A percentile compares a stretch with the other conserved stretches of the same genome.
These are phyloP conservation scores for Citrus hindsii DNA, from an alignment of 345 rosid species.

Conservation along the genomic window DNA sequence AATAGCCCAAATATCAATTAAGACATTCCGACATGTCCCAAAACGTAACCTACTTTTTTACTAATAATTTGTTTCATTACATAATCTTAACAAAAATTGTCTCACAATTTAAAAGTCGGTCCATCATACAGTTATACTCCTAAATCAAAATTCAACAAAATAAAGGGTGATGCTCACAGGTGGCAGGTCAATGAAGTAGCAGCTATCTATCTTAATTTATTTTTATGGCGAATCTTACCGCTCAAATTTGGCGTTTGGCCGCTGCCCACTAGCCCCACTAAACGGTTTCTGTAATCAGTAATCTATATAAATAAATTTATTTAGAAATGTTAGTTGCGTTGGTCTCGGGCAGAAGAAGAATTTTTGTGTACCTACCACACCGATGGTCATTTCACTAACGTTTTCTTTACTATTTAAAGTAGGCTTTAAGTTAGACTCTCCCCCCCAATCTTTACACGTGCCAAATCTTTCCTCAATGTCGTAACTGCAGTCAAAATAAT, in stretches of 20 bases:
- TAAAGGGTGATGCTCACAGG: not conserved
- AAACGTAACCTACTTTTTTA: too few relatives aligned
- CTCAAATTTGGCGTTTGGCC: not conserved
- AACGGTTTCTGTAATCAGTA: too few relatives aligned
- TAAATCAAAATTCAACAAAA: too few relatives aligned
- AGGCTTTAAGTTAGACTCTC: not conserved
- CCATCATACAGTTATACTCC: too few relatives aligned
- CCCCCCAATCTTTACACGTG: conserved; percentile 16
- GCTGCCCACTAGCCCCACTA: not conserved
- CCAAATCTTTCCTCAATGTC: not conserved
- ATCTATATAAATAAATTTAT: too few relatives aligned
- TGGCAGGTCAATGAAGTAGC: not conserved
- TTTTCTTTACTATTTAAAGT: not conserved
- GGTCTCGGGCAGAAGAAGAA: not conserved
- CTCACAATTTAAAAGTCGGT: too few relatives aligned
- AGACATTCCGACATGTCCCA: too few relatives aligned
- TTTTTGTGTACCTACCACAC: conserved; percentile 2
- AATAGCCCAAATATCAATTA: too few relatives aligned
- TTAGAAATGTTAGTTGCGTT: not conserved
- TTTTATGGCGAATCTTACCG: not conserved
- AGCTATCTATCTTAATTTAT: not conserved
- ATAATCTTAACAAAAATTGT: too few relatives aligned
- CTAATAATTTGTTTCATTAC: too few relatives aligned
- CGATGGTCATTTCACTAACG: not conserved
- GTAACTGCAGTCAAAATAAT: conserved; percentile 11